Conservation (phyloP, 2,329 filamentous ascomycete genomes). For the Tolypocladium ophioglossoides region DNA sequence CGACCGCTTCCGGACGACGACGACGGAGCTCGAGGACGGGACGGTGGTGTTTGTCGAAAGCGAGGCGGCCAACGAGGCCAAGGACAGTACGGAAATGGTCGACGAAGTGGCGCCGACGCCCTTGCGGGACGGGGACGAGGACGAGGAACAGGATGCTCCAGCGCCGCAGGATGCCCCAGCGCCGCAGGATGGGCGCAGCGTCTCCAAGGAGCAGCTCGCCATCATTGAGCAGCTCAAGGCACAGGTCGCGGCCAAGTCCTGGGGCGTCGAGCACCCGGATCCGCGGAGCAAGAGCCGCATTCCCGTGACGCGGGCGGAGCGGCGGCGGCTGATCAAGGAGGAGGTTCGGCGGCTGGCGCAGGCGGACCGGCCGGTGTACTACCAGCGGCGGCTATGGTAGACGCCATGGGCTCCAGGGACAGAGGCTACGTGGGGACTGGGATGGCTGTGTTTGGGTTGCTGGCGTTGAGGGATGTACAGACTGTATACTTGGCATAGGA, state of each 20-base stretch:
- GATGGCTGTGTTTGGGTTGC: neutral
- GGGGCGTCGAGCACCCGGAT: conserved; percentile 23
- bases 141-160: conserved; percentile 6
- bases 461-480: neutral
- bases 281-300: conserved; percentile 28
- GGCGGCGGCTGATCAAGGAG: conserved; percentile 47
- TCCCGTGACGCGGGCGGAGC: conserved; percentile 40
- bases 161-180: neutral
- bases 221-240: conserved; percentile 21
- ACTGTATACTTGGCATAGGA: neutral
- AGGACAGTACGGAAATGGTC: conserved; percentile 10
- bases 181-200: conserved; percentile 4
- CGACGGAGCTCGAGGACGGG: conserved; percentile 36
- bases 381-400: conserved; percentile 45
- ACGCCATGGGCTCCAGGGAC: too few species aligned
- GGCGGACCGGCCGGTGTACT: conserved; percentile 35
- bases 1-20: conserved; percentile 35
- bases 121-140: neutral
- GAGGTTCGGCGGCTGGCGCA: conserved; percentile 40
- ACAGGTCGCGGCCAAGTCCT: conserved; percentile 21
- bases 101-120: conserved; percentile 18
- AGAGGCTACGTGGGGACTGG: neutral
- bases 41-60: conserved; percentile 28
- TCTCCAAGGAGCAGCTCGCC: conserved; percentile 15
- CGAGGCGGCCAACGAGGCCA: conserved; percentile 18